Base-by-base conservation (phyloP, 495 filamentous ascomycete genomes). In the Saxophila tyrrhenica region DNA sequence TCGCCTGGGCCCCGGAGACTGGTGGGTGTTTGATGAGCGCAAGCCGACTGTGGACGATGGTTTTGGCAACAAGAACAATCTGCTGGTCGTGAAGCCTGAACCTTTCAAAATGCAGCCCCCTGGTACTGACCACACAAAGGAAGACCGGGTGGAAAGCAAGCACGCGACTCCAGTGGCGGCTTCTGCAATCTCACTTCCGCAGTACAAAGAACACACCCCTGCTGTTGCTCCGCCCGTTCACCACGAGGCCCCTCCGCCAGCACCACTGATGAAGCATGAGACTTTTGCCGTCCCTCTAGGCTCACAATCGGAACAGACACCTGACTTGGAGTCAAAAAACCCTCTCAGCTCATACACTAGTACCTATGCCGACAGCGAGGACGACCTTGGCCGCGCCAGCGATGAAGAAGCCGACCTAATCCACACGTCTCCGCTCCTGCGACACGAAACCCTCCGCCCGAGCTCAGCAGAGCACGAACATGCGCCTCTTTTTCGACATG, bases 11-110 rank as follows among this genome's bases (percentile, higher is more conserved):
- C 45, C 67, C 1, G 77, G 76, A 29, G 74, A 85, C 58, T 81
- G 77, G 76, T 85, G 83, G 84, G 74, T 78, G 2, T 61, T 82
- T 45, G 75, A 85, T 51, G 77, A 83, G 22, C 64, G 64, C 35
- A 65, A 67, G 3, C 70, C 75, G 1, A 78, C 69, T n/a, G 78
- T 70, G 2, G 75, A 70, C 39, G 82, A 84, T 56, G 65, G 70
- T 11, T 48, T 51, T 9, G 82, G 82, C 29, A 82, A 80, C 63
- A 64, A 66, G 50, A 84, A 84, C 67, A 82, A 82, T 60, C 57
- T 79, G 21, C 56, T 84, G 47, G 62, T 71, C 23, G 62, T 77
- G 2, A 59, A 63, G 46, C 19, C 52, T 16, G 15, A 32, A 24
- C 45, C 17, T 24, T 22, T 21, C 5, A 23, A 48, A 48, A 3